Conservation (phyloP, 2,329 filamentous ascomycete species). For the Talaromyces piceae region DNA sequence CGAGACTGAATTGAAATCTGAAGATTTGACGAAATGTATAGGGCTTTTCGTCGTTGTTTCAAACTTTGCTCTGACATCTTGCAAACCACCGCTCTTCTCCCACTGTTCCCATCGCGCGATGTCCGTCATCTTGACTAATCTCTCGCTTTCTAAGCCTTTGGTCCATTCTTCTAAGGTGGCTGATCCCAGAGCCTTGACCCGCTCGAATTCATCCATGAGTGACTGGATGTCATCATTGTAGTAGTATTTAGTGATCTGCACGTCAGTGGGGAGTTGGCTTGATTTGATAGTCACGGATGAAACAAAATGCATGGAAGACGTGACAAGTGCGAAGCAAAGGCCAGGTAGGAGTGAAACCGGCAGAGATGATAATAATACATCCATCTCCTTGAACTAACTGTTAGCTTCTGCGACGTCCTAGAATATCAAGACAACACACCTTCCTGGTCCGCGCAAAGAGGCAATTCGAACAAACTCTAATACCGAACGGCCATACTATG, state of each 20-base stretch:
- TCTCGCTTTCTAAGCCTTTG: constrained; percentile 62
- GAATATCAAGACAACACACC: constrained; percentile 42
- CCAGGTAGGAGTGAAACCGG: constrained; percentile 58
- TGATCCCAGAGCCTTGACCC: constrained; percentile 58
- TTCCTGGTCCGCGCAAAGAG: constrained; percentile 55
- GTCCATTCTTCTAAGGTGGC: constrained; percentile 69
- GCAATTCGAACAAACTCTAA: constrained; percentile 61
- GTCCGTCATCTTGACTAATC: constrained; percentile 54
- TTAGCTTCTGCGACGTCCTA: constrained; percentile 11
- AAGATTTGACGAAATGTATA: not conserved
- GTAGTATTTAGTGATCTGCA: constrained; percentile 59
- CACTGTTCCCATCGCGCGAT: constrained; percentile 69
- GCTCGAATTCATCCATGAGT: constrained; percentile 55
- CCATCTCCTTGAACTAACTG: constrained; percentile 52
- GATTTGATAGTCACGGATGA: constrained; percentile 49
- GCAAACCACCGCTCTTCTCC: constrained; percentile 42
- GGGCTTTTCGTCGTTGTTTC: not conserved
- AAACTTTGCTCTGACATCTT: constrained; percentile 6
- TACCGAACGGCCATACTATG: constrained; percentile 64
- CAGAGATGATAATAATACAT: constrained; percentile 56
- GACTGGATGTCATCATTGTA: constrained; percentile 55
- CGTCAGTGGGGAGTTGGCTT: constrained; percentile 37
- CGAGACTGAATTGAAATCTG: not conserved
- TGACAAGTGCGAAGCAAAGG: constrained; percentile 62
- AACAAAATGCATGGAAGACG: constrained; percentile 54